These are phyloP conservation scores for Cryptosporidium ubiquitum DNA, from an alignment of 169 alveolate species.

Conservation along the genomic window DNA sequence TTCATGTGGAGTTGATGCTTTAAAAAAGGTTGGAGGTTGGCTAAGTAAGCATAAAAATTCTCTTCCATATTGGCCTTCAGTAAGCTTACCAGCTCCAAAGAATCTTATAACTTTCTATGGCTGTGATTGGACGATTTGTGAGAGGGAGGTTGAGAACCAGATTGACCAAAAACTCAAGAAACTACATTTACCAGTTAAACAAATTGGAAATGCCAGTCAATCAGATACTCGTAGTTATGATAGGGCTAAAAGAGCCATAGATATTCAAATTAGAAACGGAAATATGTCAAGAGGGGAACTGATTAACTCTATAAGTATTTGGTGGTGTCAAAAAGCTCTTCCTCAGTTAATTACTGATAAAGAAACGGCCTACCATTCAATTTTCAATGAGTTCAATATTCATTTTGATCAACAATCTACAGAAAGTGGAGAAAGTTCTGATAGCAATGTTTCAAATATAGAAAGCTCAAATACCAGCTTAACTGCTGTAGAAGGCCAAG, in stretches of 20 bases:
- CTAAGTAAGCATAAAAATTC: slow-evolving; percentile 41
- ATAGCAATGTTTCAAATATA: neutral
- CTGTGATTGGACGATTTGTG: slow-evolving; percentile 69
- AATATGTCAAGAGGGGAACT: slow-evolving; percentile 26
- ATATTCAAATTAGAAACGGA: neutral
- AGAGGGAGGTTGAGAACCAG: slow-evolving; percentile 60
- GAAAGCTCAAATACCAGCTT: neutral
- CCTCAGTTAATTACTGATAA: slow-evolving; percentile 68
- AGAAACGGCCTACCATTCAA: slow-evolving; percentile 57
- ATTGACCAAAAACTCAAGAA: slow-evolving; percentile 16
- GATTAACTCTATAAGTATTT: slow-evolving; percentile 28
- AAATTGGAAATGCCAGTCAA: slow-evolving; percentile 8
- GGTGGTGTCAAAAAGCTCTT: slow-evolving; percentile 74
- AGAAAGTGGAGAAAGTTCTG: neutral
- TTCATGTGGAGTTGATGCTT: slow-evolving; percentile 58
- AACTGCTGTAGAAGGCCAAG: neutral
- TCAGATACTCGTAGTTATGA: slow-evolving; percentile 1
- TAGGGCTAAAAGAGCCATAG: slow-evolving; percentile 4
- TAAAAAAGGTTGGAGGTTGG: slow-evolving; percentile 67
- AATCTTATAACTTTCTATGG: slow-evolving; percentile 60
- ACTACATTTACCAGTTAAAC: slow-evolving; percentile 31
- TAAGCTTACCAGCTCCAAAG: slow-evolving; percentile 30
- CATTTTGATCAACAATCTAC: neutral
- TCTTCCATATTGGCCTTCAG: slow-evolving; percentile 61
- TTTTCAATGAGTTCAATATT: slow-evolving; percentile 31